Percentiles rank a stretch among this genome's conserved stretches.
Evolutionary conservation across 805 yeast species (phyloP).

Genomic region (Saturnispora sekii): DNA sequence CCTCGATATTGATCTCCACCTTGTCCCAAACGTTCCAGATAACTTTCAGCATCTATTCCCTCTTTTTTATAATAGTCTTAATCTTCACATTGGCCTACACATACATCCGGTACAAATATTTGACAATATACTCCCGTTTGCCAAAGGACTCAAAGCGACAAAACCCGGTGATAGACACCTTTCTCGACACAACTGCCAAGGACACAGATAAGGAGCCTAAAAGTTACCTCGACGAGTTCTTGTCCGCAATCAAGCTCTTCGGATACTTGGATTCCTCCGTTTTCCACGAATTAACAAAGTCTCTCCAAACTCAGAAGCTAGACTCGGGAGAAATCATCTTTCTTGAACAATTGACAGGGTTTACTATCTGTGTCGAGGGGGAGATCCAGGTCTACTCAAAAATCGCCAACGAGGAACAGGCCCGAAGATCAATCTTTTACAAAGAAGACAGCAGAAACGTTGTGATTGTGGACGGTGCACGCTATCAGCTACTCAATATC

Average conservation of each 20-base stretch:
- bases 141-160: conserved; percentile 36
- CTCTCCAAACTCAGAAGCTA: conserved; percentile 81
- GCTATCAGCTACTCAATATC: conserved; percentile 68
- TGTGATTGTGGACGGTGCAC: conserved; percentile 43
- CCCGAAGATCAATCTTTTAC: conserved; percentile 15
- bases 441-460: conserved; percentile 31
- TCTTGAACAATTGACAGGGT: conserved; percentile 61
- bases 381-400: conserved; percentile 67
- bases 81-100: conserved; percentile 32
- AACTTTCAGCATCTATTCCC: conserved; percentile 40
- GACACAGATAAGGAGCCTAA: conserved; percentile 34
- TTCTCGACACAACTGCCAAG: conserved; percentile 29
- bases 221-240: conserved; percentile 78
- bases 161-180: conserved; percentile 37
- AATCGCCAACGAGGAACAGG: conserved; percentile 27
- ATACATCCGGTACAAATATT: conserved; percentile 50
- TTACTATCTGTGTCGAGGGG: conserved; percentile 90
- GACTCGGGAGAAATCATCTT: conserved; percentile 67
- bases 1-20: conserved; percentile 19
- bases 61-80: conserved; percentile 28
- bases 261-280: conserved; percentile 88
- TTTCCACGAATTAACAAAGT: conserved; percentile 84
- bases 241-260: conserved; percentile 85
- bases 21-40: conserved; percentile 39
- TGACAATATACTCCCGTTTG: conserved; percentile 52